Percentiles rank a stretch among this genome's conserved stretches.
Evolutionary conservation across 2,329 filamentous ascomycete species (phyloP).

Genomic region (Fusarium chaquense): DNA sequence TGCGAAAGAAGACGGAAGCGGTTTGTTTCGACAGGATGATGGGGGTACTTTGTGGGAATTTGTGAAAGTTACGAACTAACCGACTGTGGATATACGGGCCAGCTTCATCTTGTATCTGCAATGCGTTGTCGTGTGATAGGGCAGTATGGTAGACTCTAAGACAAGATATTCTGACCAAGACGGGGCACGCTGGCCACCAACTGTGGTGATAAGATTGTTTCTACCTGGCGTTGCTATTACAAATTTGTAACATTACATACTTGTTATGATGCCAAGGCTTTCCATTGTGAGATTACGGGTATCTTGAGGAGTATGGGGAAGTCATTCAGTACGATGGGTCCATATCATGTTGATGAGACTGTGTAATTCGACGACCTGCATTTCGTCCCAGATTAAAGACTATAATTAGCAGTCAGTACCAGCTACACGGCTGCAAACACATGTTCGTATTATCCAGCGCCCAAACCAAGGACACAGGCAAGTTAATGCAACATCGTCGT

Average conservation of each 20-base stretch:
- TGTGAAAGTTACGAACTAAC: neutral
- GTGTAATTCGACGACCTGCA: too few relatives aligned
- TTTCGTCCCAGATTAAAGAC: too few relatives aligned
- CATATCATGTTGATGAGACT: too few relatives aligned
- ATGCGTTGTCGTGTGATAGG: neutral
- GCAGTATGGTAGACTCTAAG: rapidly evolving
- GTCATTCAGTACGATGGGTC: too few relatives aligned
- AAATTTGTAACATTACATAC: too few relatives aligned
- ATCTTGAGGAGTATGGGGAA: too few relatives aligned
- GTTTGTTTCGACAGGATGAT: neutral
- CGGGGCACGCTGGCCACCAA: rapidly evolving
- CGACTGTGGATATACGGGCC: neutral
- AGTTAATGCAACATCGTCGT: neutral
- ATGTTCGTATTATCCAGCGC: neutral
- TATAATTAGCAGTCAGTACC: neutral
- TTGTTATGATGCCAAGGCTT: too few relatives aligned
- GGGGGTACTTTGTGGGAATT: slow-evolving; percentile 5
- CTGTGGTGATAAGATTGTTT: rapidly evolving
- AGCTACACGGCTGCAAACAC: neutral
- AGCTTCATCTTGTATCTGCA: neutral
- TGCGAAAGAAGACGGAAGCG: neutral
- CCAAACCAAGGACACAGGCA: neutral
- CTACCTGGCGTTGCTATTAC: rapidly evolving
- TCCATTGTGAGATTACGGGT: too few relatives aligned
- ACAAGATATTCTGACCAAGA: rapidly evolving